Percentiles rank a stretch among this genome's conserved stretches.
Conservation (phyloP, 129 eudicot genomes). For the Smallanthus sonchifolius region DNA sequence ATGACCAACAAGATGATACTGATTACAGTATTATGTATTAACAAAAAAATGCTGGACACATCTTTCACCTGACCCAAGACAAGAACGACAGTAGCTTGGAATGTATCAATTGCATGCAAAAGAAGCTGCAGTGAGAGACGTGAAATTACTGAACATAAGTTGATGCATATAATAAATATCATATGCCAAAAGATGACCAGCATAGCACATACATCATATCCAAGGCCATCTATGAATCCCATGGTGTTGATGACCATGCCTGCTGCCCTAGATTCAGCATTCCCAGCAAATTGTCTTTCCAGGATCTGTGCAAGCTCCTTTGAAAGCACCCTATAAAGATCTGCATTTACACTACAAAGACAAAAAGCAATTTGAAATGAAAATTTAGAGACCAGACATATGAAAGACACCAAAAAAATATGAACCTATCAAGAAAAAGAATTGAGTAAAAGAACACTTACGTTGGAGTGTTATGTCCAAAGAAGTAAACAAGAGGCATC, state of each 20-base stretch:
- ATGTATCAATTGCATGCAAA: slow-evolving; percentile 81
- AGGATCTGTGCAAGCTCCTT: slow-evolving; percentile 87
- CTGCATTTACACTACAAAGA: slow-evolving; percentile 70
- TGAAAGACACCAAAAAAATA: not conserved
- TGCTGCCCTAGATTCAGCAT: slow-evolving; percentile 90
- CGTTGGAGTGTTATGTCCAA: slow-evolving; percentile 86
- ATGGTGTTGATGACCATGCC: slow-evolving; percentile 98
- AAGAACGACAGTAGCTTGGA: slow-evolving; percentile 82
- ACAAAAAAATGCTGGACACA: not conserved
- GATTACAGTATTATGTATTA: slow-evolving; percentile 4
- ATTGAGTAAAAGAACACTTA: slow-evolving; percentile 15
- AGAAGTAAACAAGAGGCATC: slow-evolving; percentile 90
- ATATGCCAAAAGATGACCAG: not conserved
- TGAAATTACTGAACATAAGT: not conserved
- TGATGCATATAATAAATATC: not conserved
- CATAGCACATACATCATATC: slow-evolving; percentile 68
- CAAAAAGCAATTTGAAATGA: not conserved
- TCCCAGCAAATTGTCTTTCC: slow-evolving; percentile 81
- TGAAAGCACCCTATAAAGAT: slow-evolving; percentile 79
- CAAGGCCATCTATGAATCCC: slow-evolving; percentile 96
- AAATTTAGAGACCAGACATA: not conserved
- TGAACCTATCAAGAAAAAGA: not conserved
- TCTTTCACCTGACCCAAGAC: slow-evolving; percentile 87
- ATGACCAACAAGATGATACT: not conserved
- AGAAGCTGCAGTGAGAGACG: slow-evolving; percentile 60